Evolutionary conservation across 164 flowering plant genomes (phyloP).

Genomic region (grape (Vitis vinifera)): DNA sequence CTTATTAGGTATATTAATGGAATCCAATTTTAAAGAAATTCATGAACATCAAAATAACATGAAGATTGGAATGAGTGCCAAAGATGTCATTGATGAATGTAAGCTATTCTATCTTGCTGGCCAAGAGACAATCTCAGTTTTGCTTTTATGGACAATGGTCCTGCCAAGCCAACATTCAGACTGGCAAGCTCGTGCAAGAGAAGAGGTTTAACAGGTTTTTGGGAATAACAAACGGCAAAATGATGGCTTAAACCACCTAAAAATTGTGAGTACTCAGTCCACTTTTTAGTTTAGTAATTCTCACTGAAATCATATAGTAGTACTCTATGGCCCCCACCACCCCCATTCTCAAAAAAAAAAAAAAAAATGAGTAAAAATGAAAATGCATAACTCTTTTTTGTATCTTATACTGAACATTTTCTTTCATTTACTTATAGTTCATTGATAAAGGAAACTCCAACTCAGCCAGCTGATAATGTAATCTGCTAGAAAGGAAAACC

Average conservation of each 20-base stretch:
- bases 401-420: too few species aligned
- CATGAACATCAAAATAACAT: neutral
- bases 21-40: neutral
- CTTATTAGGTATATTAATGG: neutral
- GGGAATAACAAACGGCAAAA: neutral
- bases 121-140: neutral
- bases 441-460: too few species aligned
- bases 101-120: neutral
- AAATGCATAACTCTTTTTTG: too few species aligned
- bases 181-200: slow-evolving; percentile 2
- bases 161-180: neutral
- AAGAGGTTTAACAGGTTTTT: neutral
- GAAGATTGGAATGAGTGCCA: neutral
- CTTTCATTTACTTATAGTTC: too few species aligned
- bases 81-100: neutral
- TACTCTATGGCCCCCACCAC: too few species aligned
- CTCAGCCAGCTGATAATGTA: too few species aligned
- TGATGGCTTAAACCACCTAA: neutral
- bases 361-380: too few species aligned
- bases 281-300: too few species aligned
- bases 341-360: too few species aligned
- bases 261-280: neutral
- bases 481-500: too few species aligned
- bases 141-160: neutral
- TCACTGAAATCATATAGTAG: too few species aligned